These are phyloP conservation scores for Suillus subaureus DNA, from an alignment of 768 basidiomycete genomes.

Conservation along the genomic window DNA sequence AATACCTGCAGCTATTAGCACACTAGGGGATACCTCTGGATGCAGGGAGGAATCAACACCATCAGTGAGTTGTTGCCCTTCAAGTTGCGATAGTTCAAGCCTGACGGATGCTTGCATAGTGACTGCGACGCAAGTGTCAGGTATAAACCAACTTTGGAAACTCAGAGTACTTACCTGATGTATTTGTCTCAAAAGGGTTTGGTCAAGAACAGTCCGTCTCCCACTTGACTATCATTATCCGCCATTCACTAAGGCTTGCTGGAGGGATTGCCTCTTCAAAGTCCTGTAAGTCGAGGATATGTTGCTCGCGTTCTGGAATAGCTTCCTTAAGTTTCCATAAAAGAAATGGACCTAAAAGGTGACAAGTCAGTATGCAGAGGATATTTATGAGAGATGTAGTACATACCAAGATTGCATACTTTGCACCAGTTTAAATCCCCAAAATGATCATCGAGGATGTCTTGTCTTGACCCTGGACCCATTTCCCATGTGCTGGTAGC, in stretches of 20 bases:
- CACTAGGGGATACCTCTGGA: neutral
- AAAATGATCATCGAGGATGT: neutral
- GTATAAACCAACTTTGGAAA: too few species aligned
- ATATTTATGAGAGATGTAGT: conserved; percentile 30
- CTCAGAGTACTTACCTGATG: neutral
- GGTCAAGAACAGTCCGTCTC: neutral
- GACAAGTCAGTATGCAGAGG: conserved; percentile 2
- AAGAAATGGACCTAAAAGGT: neutral
- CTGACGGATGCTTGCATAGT: neutral
- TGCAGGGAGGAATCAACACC: neutral
- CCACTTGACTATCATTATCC: neutral
- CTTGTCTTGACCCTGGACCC: neutral
- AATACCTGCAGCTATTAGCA: neutral
- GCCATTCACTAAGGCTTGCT: neutral
- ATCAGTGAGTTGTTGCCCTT: neutral
- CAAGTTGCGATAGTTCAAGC: neutral
- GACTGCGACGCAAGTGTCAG: neutral
- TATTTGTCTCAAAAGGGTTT: neutral
- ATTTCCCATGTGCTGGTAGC: neutral
- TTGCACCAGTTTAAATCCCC: neutral
- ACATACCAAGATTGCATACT: conserved; percentile 14
- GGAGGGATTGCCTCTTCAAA: neutral
- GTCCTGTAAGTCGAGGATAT: neutral
- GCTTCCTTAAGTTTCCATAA: neutral
- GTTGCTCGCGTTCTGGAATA: neutral